phyloP scores from a whole-genome alignment of 116 monocot genomes.

The Posidonia oceanica region DNA sequence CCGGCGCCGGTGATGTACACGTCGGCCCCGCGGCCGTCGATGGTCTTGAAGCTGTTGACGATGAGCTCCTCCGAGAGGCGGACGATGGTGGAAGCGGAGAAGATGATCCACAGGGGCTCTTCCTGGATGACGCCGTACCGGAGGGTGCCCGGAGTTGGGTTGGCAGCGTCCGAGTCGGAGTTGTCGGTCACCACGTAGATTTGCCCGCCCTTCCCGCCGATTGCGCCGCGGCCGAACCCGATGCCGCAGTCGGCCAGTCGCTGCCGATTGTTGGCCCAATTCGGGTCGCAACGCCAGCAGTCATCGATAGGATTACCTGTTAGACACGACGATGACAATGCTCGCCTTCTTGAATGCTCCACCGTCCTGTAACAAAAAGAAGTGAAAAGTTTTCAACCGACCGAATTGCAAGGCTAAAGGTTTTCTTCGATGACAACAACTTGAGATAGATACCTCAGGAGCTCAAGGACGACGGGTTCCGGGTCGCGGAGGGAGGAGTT shows the following conservation, averaged over 20 bases:
- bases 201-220: constrained; percentile 16
- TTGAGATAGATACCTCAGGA: constrained; percentile 3
- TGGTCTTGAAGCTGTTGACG: constrained; percentile 33
- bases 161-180: constrained; percentile 10
- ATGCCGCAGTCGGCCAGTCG: constrained; percentile 20
- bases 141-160: constrained; percentile 24
- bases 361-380: constrained; percentile 3
- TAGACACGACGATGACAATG: neutral
- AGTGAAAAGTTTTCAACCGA: neutral
- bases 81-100: constrained; percentile 23
- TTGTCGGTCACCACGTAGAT: constrained; percentile 19
- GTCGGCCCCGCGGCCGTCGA: constrained; percentile 24
- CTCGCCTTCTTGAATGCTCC: neutral
- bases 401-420: too few relatives aligned
- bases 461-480: constrained; percentile 14
- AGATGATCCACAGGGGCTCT: constrained; percentile 23
- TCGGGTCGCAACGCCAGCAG: constrained; percentile 24
- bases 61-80: constrained; percentile 25
- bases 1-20: constrained; percentile 19
- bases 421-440: too few relatives aligned
- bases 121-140: constrained; percentile 24
- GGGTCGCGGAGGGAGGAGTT: constrained; percentile 10
- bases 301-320: constrained; percentile 24
- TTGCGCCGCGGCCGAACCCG: constrained; percentile 18
- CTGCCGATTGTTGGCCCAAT: constrained; percentile 13